These are phyloP conservation scores for Austroboletus niveus DNA, from an alignment of 1,284 basidiomycete genomes.

Conservation along the genomic window DNA sequence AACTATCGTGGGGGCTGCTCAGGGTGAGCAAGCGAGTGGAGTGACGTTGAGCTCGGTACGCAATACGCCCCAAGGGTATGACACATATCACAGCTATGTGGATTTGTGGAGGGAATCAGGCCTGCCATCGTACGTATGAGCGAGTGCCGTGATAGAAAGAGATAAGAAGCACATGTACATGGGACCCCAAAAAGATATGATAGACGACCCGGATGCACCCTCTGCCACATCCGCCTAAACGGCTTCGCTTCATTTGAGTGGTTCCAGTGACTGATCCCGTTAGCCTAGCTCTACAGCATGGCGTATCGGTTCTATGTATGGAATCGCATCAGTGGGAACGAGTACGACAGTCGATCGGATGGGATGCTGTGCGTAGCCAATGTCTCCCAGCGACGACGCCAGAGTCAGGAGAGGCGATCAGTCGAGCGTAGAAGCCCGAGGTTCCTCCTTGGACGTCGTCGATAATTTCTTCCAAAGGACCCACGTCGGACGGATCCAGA, in stretches of 20 bases:
- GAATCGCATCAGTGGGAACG: background rate
- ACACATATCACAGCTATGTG: conserved; percentile 5
- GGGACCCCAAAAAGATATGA: conserved; percentile 16
- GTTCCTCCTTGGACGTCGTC: too few species aligned
- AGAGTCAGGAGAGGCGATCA: background rate
- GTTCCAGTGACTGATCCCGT: background rate
- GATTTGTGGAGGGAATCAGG: conserved; percentile 12
- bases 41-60: too few species aligned
- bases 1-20: too few species aligned
- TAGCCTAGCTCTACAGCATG: conserved; percentile 7
- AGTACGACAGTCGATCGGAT: conserved; percentile 2
- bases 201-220: conserved; percentile 5
- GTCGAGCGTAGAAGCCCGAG: too few species aligned
- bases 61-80: conserved; percentile 1
- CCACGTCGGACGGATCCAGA: too few species aligned
- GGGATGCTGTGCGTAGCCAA: background rate
- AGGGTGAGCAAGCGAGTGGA: too few species aligned
- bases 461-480: too few species aligned
- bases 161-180: conserved; percentile 19
- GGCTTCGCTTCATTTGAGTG: background rate
- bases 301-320: background rate
- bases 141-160: background rate
- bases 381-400: background rate
- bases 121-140: conserved; percentile 12
- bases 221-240: conserved; percentile 12